phyloP scores from a whole-genome alignment of 2,329 filamentous ascomycete species.

The Microcyclosporella mali region DNA sequence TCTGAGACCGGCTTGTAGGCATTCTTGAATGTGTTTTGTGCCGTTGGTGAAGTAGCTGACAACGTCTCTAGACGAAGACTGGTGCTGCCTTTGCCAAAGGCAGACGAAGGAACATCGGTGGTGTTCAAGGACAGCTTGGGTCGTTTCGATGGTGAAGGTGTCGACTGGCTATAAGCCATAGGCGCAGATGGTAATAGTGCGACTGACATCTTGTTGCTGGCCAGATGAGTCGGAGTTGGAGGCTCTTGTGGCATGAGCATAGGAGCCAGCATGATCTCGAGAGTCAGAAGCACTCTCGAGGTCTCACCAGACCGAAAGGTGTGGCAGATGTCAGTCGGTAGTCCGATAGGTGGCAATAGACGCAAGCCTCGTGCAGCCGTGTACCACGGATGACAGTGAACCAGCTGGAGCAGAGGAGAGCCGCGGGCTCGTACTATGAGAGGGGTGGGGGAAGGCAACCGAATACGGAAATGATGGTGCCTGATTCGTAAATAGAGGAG shows the following conservation, averaged over 20 bases:
- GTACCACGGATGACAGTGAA: slow-evolving; percentile 1
- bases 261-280: slow-evolving; percentile 28
- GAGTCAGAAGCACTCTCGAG: not conserved
- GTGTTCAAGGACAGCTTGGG: slow-evolving; percentile 60
- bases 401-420: not conserved
- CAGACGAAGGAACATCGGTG: slow-evolving; percentile 33
- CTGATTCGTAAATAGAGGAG: slow-evolving; percentile 3
- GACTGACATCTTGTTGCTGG: slow-evolving; percentile 40
- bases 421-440: slow-evolving; percentile 1
- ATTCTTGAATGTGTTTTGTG: slow-evolving; percentile 57
- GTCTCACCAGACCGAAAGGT: slow-evolving; percentile 2
- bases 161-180: slow-evolving; percentile 23
- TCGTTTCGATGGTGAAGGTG: slow-evolving; percentile 33
- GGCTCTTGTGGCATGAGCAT: slow-evolving; percentile 21
- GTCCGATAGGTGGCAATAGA: not conserved
- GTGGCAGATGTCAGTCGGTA: no score
- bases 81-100: slow-evolving; percentile 51
- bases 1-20: slow-evolving; percentile 44
- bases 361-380: slow-evolving; percentile 5
- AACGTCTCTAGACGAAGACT: slow-evolving; percentile 49
- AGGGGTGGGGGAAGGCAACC: slow-evolving; percentile 1
- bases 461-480: slow-evolving; percentile 3
- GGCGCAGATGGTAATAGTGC: slow-evolving; percentile 35
- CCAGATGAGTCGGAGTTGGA: slow-evolving; percentile 23
- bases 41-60: slow-evolving; percentile 54